Conservation (phyloP, 305 asterid genomes). For the Fraxinus latifolia region DNA sequence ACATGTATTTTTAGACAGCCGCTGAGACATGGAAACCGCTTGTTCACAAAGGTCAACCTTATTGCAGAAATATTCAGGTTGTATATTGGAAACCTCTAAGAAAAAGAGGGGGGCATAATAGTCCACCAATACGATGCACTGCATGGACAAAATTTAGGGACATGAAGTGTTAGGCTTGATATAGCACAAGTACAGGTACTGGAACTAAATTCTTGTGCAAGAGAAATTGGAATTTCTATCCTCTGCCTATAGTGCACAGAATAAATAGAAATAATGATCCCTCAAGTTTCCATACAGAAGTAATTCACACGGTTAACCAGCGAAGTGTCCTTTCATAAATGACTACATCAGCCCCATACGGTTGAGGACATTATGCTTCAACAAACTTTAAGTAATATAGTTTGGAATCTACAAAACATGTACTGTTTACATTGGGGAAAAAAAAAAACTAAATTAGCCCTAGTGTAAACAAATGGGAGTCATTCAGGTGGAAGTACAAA, state of each 20-base stretch:
- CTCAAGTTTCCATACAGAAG: neutral
- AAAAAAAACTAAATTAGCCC: neutral
- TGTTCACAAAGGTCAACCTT: slow-evolving; percentile 59
- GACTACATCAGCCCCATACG: neutral
- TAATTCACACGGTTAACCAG: neutral
- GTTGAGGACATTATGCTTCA: neutral
- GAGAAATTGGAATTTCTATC: slow-evolving; percentile 4
- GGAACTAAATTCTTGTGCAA: neutral
- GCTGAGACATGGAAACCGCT: slow-evolving; percentile 33
- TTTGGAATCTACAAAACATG: neutral
- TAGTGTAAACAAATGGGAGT: neutral
- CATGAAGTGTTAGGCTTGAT: neutral
- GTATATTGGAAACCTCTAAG: slow-evolving; percentile 51
- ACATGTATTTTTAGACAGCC: slow-evolving; percentile 55
- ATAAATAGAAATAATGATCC: neutral
- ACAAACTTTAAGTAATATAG: neutral
- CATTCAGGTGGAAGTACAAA: neutral
- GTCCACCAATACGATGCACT: slow-evolving; percentile 86
- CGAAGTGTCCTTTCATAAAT: neutral
- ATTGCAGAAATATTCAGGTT: slow-evolving; percentile 57
- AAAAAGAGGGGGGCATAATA: slow-evolving; percentile 83
- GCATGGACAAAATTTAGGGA: slow-evolving; percentile 24
- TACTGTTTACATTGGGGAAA: neutral
- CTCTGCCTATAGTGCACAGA: neutral
- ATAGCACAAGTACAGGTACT: neutral